Percentiles rank a stretch among this genome's conserved stretches.
These are phyloP conservation scores for Hygrocybe coccinea DNA, from an alignment of 768 basidiomycete species.

Conservation along the genomic window DNA sequence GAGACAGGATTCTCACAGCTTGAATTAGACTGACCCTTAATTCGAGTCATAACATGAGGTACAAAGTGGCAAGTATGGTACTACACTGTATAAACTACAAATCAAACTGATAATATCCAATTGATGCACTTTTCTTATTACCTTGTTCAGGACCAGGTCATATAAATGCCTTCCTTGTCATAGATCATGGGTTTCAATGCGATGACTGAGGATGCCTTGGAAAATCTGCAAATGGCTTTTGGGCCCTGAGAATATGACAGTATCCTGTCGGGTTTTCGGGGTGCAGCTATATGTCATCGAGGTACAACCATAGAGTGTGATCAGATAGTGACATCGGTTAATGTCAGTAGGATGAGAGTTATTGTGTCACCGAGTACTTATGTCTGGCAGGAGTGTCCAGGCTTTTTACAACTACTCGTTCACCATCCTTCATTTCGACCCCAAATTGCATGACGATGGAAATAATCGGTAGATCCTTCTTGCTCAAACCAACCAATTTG, in stretches of 20 bases:
- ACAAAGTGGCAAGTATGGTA: too few species aligned
- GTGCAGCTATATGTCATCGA: background rate
- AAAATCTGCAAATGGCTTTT: constrained; percentile 1
- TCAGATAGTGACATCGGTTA: background rate
- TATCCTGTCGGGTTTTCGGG: background rate
- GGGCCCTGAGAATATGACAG: background rate
- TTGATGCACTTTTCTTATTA: too few species aligned
- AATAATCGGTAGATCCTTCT: background rate
- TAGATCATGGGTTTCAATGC: constrained; percentile 1
- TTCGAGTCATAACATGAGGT: too few species aligned
- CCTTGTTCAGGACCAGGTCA: too few species aligned
- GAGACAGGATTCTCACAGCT: too few species aligned
- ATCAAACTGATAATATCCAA: too few species aligned
- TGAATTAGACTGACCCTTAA: too few species aligned
- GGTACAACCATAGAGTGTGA: constrained; percentile 1
- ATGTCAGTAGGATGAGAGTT: background rate
- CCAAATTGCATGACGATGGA: too few species aligned
- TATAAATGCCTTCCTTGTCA: too few species aligned
- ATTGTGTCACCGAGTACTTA: background rate
- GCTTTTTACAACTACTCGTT: background rate
- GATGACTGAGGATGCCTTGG: background rate
- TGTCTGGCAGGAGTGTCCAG: background rate
- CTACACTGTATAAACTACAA: too few species aligned
- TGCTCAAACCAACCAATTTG: background rate
- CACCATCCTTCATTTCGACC: background rate